Percentiles rank a stretch among this genome's conserved stretches.
Evolutionary conservation across 1,284 basidiomycete genomes (phyloP).

Genomic region (Meripilus lineatus): DNA sequence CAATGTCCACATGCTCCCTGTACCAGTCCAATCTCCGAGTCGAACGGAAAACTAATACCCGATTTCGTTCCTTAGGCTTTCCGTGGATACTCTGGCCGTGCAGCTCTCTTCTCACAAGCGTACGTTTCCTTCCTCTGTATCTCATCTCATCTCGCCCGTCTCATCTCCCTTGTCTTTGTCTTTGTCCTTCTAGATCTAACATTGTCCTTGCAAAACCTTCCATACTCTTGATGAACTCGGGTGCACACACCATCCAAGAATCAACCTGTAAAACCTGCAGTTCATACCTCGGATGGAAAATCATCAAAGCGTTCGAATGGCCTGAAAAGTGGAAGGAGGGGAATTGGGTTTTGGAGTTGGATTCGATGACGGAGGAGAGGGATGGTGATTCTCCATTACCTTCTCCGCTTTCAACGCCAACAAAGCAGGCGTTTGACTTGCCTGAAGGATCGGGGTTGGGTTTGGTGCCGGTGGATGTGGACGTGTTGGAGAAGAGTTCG

Average conservation of each 20-base stretch:
- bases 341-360: slow-evolving; percentile 51
- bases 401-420: too few species aligned
- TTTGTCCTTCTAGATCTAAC: not conserved
- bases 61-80: too few species aligned
- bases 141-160: too few species aligned
- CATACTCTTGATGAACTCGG: slow-evolving; percentile 55
- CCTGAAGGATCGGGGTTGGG: too few species aligned
- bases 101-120: slow-evolving; percentile 38
- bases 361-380: slow-evolving; percentile 27
- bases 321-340: slow-evolving; percentile 63
- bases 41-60: too few species aligned
- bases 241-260: slow-evolving; percentile 58
- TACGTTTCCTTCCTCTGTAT: slow-evolving; percentile 30
- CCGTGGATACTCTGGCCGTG: slow-evolving; percentile 26
- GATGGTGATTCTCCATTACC: too few species aligned
- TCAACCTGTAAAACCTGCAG: slow-evolving; percentile 44
- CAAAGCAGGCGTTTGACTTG: too few species aligned
- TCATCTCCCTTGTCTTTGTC: too few species aligned
- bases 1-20: too few species aligned
- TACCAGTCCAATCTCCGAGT: too few species aligned
- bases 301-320: slow-evolving; percentile 50
- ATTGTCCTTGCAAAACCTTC: slow-evolving; percentile 22
- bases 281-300: slow-evolving; percentile 57
- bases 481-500: too few species aligned
- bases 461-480: too few species aligned